Evolutionary conservation across 2,329 filamentous ascomycete genomes (phyloP).

Genomic region (Sarocladiaceae sp.): DNA sequence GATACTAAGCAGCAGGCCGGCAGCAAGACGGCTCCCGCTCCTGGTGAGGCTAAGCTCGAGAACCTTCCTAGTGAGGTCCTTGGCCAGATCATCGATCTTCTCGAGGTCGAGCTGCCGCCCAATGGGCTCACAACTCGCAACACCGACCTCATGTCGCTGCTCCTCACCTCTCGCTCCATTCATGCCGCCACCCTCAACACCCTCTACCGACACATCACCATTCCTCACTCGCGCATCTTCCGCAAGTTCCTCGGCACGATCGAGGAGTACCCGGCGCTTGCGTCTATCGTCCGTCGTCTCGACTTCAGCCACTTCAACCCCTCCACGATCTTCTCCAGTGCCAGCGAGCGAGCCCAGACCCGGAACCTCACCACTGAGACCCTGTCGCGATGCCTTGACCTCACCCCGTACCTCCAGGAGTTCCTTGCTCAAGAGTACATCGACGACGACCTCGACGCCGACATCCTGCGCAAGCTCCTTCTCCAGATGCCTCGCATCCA

Average conservation of each 20-base stretch:
- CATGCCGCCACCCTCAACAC: constrained; percentile 68
- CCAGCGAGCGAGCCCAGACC: constrained; percentile 66
- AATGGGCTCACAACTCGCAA: constrained; percentile 72
- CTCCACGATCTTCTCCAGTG: constrained; percentile 67
- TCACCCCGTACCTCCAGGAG: constrained; percentile 69
- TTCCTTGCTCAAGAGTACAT: constrained; percentile 77
- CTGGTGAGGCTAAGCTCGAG: constrained; percentile 56
- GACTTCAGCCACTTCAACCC: constrained; percentile 86
- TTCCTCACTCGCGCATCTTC: constrained; percentile 78
- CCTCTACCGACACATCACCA: constrained; percentile 72
- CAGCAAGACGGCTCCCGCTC: constrained; percentile 18
- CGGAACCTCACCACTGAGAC: constrained; percentile 71
- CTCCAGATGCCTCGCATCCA: constrained; percentile 56
- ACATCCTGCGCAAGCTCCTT: constrained; percentile 65
- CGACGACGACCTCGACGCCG: constrained; percentile 65
- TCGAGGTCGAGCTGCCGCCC: constrained; percentile 65
- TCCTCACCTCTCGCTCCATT: constrained; percentile 68
- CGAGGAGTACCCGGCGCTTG: constrained; percentile 58
- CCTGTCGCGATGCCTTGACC: constrained; percentile 61
- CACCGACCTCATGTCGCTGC: constrained; percentile 67
- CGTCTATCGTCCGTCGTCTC: constrained; percentile 68
- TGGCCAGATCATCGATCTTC: constrained; percentile 64
- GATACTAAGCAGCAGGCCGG: constrained; percentile 23
- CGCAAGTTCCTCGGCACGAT: constrained; percentile 72
- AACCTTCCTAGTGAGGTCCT: constrained; percentile 64